Base-by-base conservation (phyloP, 306 rosid species). In the Lathyrus sativus region DNA sequence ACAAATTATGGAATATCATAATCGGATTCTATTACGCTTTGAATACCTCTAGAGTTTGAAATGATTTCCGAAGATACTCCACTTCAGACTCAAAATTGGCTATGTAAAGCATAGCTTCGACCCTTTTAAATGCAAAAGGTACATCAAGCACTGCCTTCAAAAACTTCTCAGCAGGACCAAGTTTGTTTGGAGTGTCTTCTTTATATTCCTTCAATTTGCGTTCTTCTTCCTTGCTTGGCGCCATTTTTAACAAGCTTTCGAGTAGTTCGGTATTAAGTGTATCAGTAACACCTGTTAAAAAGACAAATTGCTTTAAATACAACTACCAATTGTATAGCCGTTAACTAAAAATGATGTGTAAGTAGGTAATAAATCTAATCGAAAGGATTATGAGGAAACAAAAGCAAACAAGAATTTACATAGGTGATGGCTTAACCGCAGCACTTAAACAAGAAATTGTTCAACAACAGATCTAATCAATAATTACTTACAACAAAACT, bases 181-280 rank as follows among this genome's bases (percentile, higher is more conserved):
- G 96, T 82, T 90, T 93, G 56, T 81, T 57, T 41, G 95, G 90
- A 11, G 99, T 85, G 69, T 86, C 88, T 6, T 90, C 96, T 80
- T 76, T 90, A 69, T 72, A 84, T 49, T 85, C 95, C 84, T 78
- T 88, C 81, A 93, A 76, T 78, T 93, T 93, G 4, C 95, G 87
- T 43, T 90, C 99, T 78, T 93, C 99, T 75, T 93, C 99, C 86
- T 90, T 93, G 72, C 88, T 93, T 2, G 96, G 99, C 24, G 97
- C 96, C 99, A 93, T 93, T 84, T 87, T 93, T 83, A 93, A 72
- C 75, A 93, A 81, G 79, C 96, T 88, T 76, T 93, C 99, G 60
- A 93, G 97, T 48, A 88, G 74, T 56, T 93, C 99, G 4, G 86
- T 78, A 70, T 97, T 97, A 73, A 93, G 95, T 12, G 91, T 87